Evolutionary conservation across 2,329 filamentous ascomycete genomes (phyloP).

Genomic region (Penicillium polonicum): DNA sequence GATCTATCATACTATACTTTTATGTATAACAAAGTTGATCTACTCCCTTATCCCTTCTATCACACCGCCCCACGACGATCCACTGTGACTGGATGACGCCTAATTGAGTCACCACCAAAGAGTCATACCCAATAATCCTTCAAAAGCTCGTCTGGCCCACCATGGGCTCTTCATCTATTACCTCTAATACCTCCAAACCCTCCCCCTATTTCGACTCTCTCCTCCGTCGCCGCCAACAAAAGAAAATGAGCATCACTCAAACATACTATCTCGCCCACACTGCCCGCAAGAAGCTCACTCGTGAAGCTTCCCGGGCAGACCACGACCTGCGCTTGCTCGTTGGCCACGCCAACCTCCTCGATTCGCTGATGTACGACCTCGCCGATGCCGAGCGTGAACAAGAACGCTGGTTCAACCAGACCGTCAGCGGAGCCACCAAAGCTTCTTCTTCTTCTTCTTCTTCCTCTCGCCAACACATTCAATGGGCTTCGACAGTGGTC

Average conservation of each 20-base stretch:
- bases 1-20: conserved; percentile 7
- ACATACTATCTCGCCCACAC: conserved; percentile 98
- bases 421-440: conserved; percentile 71
- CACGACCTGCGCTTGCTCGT: conserved; percentile 95
- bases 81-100: conserved; percentile 28
- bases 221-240: conserved; percentile 52
- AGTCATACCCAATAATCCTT: conserved; percentile 30
- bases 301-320: conserved; percentile 83
- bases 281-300: conserved; percentile 91
- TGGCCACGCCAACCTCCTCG: conserved; percentile 96
- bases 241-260: conserved; percentile 96
- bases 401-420: conserved; percentile 97
- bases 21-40: background rate
- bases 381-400: conserved; percentile 93
- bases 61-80: conserved; percentile 30
- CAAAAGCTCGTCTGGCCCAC: conserved; percentile 27
- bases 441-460: conserved; percentile 29
- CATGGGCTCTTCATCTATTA: conserved; percentile 24
- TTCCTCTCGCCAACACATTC: conserved; percentile 65
- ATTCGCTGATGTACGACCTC: conserved; percentile 87
- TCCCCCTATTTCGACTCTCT: conserved; percentile 45
- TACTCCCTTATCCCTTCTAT: conserved; percentile 2
- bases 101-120: conserved; percentile 34
- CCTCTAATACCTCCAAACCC: conserved; percentile 28
- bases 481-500: conserved; percentile 79